Evolutionary conservation across 306 rosid species (phyloP).

Genomic region (Styphnolobium japonicum): DNA sequence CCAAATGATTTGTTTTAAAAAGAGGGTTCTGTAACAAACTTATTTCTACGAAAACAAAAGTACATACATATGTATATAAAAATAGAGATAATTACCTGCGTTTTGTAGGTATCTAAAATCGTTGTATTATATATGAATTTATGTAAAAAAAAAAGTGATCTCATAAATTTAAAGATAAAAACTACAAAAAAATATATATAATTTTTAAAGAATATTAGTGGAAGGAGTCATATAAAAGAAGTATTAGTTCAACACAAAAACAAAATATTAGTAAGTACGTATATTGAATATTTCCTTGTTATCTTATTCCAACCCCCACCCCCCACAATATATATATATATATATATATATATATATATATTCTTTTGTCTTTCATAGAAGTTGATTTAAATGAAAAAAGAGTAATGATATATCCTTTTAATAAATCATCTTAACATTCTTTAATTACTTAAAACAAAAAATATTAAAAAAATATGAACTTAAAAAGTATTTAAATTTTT

Average conservation of each 20-base stretch:
- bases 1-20: not conserved
- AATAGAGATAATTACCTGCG: not conserved
- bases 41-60: not conserved
- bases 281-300: not conserved
- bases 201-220: too few species aligned
- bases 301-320: not conserved
- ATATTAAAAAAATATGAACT: too few species aligned
- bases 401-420: too few species aligned
- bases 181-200: too few species aligned
- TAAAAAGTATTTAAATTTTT: too few species aligned
- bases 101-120: not conserved
- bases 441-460: too few species aligned
- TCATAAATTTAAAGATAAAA: not conserved
- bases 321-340: too few species aligned
- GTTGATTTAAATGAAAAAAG: not conserved
- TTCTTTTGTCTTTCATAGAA: not conserved
- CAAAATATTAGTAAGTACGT: not conserved
- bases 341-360: too few species aligned
- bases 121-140: not conserved
- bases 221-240: not conserved
- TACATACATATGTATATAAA: not conserved
- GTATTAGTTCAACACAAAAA: not conserved
- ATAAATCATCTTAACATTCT: too few species aligned
- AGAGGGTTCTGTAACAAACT: not conserved
- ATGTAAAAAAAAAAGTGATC: not conserved